A percentile compares a stretch with the other conserved stretches of the same genome.
Evolutionary conservation across 2,329 filamentous ascomycete genomes (phyloP).

Genomic region (Geosmithia flava): DNA sequence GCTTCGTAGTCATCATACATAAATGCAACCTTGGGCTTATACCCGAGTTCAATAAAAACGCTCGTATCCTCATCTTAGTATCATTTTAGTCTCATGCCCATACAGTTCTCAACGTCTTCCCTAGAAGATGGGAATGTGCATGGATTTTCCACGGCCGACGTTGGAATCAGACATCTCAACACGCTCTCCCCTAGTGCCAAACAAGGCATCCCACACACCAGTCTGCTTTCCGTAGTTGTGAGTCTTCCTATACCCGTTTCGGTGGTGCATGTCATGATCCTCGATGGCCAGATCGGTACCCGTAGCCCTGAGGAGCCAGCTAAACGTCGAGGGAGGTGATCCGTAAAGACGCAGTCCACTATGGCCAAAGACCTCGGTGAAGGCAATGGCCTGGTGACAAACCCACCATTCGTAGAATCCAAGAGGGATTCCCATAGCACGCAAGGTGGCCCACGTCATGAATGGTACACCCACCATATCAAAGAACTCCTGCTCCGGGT

Average conservation of each 20-base stretch:
- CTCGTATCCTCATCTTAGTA: background rate
- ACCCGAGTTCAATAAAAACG: too few relatives aligned
- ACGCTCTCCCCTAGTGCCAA: slow-evolving; percentile 19
- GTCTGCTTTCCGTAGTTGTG: slow-evolving; percentile 25
- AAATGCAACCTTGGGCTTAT: too few relatives aligned
- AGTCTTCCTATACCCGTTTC: slow-evolving; percentile 21
- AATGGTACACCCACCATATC: slow-evolving; percentile 27
- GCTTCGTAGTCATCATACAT: too few relatives aligned
- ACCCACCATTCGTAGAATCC: slow-evolving; percentile 34
- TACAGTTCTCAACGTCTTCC: background rate
- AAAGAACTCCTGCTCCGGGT: slow-evolving; percentile 26
- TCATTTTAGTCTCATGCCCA: background rate
- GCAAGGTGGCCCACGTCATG: slow-evolving; percentile 22
- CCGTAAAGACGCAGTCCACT: slow-evolving; percentile 22
- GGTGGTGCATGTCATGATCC: slow-evolving; percentile 27
- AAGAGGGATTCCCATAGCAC: slow-evolving; percentile 22
- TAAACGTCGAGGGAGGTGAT: slow-evolving; percentile 18
- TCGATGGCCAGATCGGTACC: slow-evolving; percentile 24
- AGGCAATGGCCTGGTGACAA: slow-evolving; percentile 29
- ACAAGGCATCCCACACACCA: slow-evolving; percentile 19
- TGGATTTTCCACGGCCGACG: slow-evolving; percentile 12
- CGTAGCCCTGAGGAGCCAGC: slow-evolving; percentile 18
- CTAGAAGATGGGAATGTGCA: background rate
- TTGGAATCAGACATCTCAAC: slow-evolving; percentile 19
- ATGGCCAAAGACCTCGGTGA: slow-evolving; percentile 23